Conservation (phyloP, 371 early-diverging fungal species). For the Lichtheimia ramosa region DNA sequence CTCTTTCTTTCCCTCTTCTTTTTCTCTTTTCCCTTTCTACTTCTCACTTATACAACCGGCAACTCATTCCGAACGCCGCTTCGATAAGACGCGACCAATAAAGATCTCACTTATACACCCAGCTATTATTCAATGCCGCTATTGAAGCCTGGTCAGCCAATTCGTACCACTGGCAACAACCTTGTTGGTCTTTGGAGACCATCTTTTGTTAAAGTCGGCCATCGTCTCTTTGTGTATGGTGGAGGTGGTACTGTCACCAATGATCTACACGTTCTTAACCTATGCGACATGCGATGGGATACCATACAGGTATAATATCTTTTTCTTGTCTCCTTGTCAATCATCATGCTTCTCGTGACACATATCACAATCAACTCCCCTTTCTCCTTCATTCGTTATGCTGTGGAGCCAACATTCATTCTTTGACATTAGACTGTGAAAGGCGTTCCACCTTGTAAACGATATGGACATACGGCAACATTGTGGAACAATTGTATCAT, state of each 20-base stretch:
- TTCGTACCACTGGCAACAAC: conserved; percentile 59
- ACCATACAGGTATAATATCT: conserved; percentile 35
- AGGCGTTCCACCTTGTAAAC: conserved; percentile 57
- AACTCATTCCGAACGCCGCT: not conserved
- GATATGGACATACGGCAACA: conserved; percentile 63
- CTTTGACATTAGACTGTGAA: conserved; percentile 32
- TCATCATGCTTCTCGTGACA: conserved; percentile 3
- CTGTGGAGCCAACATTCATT: not conserved
- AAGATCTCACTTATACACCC: conserved; percentile 4
- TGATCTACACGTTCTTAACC: conserved; percentile 59
- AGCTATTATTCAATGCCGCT: conserved; percentile 9
- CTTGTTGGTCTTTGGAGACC: conserved; percentile 67
- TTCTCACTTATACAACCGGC: not conserved
- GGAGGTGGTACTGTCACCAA: conserved; percentile 65
- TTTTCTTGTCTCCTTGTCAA: not conserved
- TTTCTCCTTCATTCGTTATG: not conserved
- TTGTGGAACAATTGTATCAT: conserved; percentile 58
- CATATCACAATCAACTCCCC: conserved; percentile 7
- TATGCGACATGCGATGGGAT: conserved; percentile 50
- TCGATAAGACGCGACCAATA: not conserved
- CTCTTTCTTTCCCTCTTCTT: conserved; percentile 11
- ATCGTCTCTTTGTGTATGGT: conserved; percentile 61
- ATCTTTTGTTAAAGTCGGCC: conserved; percentile 61
- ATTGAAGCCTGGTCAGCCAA: conserved; percentile 48
- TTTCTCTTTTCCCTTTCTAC: conserved; percentile 5